Conservation (phyloP, 176 grass and related monocot genomes). For the Carex parvula region DNA sequence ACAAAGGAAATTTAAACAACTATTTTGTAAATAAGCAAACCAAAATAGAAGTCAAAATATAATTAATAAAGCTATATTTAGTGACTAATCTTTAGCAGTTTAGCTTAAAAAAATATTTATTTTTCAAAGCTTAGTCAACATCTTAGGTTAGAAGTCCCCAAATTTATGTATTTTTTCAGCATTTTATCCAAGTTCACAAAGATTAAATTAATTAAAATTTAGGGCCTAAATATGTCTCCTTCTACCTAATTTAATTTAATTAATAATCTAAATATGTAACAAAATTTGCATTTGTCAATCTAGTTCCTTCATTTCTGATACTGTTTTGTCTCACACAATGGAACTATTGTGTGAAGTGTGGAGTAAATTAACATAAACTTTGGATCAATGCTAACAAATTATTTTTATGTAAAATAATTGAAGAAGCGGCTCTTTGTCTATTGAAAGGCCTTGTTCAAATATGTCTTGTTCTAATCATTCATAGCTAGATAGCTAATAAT, state of each 20-base stretch:
- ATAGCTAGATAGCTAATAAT: background rate
- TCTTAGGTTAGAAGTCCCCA: background rate
- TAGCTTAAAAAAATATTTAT: background rate
- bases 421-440: background rate
- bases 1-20: too few species aligned
- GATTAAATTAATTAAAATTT: background rate
- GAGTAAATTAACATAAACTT: background rate
- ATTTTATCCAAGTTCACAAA: background rate
- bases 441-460: background rate
- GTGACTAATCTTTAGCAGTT: background rate
- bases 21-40: background rate
- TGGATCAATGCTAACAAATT: background rate
- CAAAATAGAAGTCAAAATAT: background rate
- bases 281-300: background rate
- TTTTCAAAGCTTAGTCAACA: background rate
- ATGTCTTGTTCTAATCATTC: background rate
- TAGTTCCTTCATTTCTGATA: background rate
- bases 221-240: background rate
- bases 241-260: background rate
- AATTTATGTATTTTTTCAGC: background rate
- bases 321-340: constrained; percentile 2
- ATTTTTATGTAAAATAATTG: background rate
- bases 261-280: background rate
- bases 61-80: background rate
- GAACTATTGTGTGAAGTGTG: background rate